Percentiles rank a stretch among this genome's conserved stretches.
Conservation (phyloP, 108 stramenopile genomes). For the Poteriospumella lacustris region DNA sequence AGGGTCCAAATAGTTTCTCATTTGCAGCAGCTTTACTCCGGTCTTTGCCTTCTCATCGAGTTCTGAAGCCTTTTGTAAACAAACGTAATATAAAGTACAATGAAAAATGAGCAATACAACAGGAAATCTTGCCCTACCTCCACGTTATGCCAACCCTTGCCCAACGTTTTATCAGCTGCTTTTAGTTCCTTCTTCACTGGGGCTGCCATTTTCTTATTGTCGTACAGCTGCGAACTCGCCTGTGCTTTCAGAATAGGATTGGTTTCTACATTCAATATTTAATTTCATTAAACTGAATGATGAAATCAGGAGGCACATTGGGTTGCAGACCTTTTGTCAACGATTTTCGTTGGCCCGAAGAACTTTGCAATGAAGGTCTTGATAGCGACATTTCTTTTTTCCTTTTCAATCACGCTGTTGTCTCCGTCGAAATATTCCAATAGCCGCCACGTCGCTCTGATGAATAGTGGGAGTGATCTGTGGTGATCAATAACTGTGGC, state of each 20-base stretch:
- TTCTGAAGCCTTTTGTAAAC: background rate
- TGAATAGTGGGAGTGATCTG: too few species aligned
- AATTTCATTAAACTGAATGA: too few species aligned
- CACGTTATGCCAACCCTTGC: constrained; percentile 21
- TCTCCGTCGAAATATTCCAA: too few species aligned
- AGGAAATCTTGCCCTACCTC: background rate
- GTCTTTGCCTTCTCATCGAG: constrained; percentile 48
- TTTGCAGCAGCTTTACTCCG: constrained; percentile 65
- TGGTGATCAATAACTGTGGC: too few species aligned
- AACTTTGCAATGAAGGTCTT: too few species aligned
- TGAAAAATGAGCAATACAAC: background rate
- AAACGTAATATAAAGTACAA: background rate
- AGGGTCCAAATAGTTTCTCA: constrained; percentile 85
- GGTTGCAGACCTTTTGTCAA: too few species aligned
- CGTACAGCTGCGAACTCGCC: background rate
- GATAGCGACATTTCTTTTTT: too few species aligned
- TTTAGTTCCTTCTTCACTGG: constrained; percentile 1
- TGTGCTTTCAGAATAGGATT: background rate
- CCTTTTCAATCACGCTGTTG: too few species aligned
- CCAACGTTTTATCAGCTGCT: background rate
- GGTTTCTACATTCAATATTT: too few species aligned
- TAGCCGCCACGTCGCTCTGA: too few species aligned
- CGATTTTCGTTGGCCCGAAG: too few species aligned
- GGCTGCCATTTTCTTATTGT: background rate
- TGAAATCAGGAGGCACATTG: too few species aligned